Percentiles rank a stretch among this genome's conserved stretches.
Evolutionary conservation across 129 eudicot species (phyloP).

Genomic region (Heracleum sosnowskyi): DNA sequence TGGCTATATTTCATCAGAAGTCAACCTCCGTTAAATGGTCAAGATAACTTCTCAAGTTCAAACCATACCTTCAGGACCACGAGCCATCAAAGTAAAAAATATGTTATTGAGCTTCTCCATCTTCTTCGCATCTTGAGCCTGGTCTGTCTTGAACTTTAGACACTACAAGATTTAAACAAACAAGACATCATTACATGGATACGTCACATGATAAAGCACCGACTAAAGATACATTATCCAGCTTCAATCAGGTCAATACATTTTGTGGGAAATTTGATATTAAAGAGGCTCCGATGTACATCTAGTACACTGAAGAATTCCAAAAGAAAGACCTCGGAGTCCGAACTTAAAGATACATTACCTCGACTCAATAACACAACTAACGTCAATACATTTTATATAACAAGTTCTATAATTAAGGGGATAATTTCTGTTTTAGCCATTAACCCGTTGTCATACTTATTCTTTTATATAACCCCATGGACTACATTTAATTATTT

Average conservation of each 20-base stretch:
- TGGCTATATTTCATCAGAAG: background rate
- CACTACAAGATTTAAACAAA: slow-evolving; percentile 31
- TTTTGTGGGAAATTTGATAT: no score
- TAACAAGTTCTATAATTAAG: background rate
- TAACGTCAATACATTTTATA: background rate
- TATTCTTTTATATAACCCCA: no score
- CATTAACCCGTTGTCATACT: no score
- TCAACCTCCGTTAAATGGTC: background rate
- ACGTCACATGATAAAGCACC: background rate
- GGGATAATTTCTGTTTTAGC: no score
- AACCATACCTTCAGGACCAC: slow-evolving; percentile 77
- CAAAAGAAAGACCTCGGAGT: background rate
- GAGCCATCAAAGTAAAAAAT: slow-evolving; percentile 88
- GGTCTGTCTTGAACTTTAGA: slow-evolving; percentile 90
- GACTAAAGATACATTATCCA: background rate
- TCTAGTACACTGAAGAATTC: background rate
- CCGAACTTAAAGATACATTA: background rate
- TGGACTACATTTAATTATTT: no score
- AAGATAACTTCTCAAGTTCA: background rate
- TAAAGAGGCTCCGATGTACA: background rate
- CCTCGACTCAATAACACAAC: background rate
- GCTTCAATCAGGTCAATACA: background rate
- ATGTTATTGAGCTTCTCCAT: slow-evolving; percentile 95
- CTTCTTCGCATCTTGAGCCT: slow-evolving; percentile 94
- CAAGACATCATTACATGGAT: background rate